Percentiles rank a stretch among this genome's conserved stretches.
Evolutionary conservation across 2,329 filamentous ascomycete genomes (phyloP).

Genomic region (Aspergillus persii): DNA sequence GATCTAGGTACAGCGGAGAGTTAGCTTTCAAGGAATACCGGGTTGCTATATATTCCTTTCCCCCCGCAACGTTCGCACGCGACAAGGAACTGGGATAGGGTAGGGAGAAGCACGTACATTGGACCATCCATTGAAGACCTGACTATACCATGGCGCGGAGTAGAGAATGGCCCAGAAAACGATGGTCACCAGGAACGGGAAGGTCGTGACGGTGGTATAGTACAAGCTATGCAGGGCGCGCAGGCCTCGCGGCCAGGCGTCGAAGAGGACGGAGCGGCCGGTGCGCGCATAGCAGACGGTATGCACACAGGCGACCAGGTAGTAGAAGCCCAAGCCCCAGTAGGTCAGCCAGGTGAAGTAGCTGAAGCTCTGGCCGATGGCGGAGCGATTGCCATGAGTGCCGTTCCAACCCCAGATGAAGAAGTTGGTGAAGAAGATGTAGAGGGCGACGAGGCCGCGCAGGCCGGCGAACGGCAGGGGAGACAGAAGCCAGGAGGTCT

Average conservation of each 20-base stretch:
- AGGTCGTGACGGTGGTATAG: slow-evolving; percentile 63
- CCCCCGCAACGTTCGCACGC: no score
- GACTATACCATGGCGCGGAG: slow-evolving; percentile 50
- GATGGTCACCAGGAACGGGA: slow-evolving; percentile 67
- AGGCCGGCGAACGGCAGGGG: slow-evolving; percentile 60
- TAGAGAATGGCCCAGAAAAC: slow-evolving; percentile 69
- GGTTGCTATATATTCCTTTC: no score
- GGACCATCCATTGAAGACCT: slow-evolving; percentile 54
- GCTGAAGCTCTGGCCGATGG: slow-evolving; percentile 62
- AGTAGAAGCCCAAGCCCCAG: slow-evolving; percentile 82
- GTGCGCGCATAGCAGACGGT: slow-evolving; percentile 63
- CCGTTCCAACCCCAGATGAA: slow-evolving; percentile 67
- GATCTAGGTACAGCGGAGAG: slow-evolving; percentile 42
- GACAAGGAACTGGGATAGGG: no score
- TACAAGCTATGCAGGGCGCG: slow-evolving; percentile 64
- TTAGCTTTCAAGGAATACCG: no score
- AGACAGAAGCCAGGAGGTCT: slow-evolving; percentile 77
- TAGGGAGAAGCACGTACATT: slow-evolving; percentile 38
- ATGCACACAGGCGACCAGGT: slow-evolving; percentile 65
- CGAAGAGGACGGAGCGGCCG: slow-evolving; percentile 55
- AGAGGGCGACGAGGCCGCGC: slow-evolving; percentile 51
- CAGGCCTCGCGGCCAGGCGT: slow-evolving; percentile 59
- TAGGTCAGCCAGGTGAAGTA: slow-evolving; percentile 82
- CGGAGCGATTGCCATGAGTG: slow-evolving; percentile 49
- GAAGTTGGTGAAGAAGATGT: slow-evolving; percentile 68